Evolutionary conservation across 306 rosid species (phyloP), one percentile per base, ranked within the genome.

Genomic region (Amphicarpaea edgeworthii): DNA sequence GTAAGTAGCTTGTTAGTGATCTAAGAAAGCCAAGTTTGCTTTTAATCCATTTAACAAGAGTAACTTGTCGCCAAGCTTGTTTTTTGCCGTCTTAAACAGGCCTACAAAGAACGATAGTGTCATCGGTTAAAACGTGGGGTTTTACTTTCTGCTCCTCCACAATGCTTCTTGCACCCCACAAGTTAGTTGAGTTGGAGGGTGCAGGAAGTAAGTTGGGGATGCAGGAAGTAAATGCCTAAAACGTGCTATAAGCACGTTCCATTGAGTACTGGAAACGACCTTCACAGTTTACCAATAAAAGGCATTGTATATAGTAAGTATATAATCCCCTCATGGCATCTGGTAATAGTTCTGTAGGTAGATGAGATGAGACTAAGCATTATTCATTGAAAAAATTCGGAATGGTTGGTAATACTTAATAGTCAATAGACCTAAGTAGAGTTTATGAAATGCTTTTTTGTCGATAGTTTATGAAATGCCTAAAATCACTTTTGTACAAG

Each of bases 321-420:
- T 30, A 66, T 74, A 24, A 50, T 40, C 50, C 70, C 47, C 28
- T 17, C 76, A 23, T 21, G 62, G 58, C 77, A 45, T 43, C 58
- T 58, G 64, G 50, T 68, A 32, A 34, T 73, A 73, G 30, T 60
- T 60, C n/a, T 69, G 75, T 75, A 78, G 49, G 69, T 79, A n/a
- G n/a, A n/a, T n/a, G n/a, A 43, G 70, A 64, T 55, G 79, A 79
- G 79, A 47, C 46, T 38, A 66, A 19, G 51, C 67, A 42, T 26
- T 71, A 19, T 47, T 69, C 47, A 68, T 4, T n/a, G n/a, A n/a
- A n/a, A 46, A 46, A 46, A 5, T 14, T 47, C 19, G 4, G 54
- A 46, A 15, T 5, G 53, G 20, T 47, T 47, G 54, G 9, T 47
- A 6, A 47, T n/a, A n/a, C n/a, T n/a, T n/a, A n/a, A n/a, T n/a